These are phyloP conservation scores for Geosmithia flava DNA, from an alignment of 2,329 filamentous ascomycete genomes.

Conservation along the genomic window DNA sequence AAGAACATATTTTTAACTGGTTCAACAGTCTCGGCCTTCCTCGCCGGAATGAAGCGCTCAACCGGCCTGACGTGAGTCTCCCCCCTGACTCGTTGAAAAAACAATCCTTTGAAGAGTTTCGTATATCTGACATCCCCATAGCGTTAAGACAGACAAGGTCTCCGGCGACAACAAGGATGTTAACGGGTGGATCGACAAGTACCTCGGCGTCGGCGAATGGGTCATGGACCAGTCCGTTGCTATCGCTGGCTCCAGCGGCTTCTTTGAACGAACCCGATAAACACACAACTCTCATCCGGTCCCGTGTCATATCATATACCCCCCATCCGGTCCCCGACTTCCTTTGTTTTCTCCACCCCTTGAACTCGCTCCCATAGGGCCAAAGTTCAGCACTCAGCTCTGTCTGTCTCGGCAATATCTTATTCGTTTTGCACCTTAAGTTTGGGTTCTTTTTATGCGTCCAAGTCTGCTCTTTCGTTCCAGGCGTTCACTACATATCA, in stretches of 20 bases:
- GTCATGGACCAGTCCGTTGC: slow-evolving; percentile 97
- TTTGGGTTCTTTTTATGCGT: not conserved
- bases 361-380: no score
- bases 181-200: slow-evolving; percentile 83
- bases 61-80: slow-evolving; percentile 88
- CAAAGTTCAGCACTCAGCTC: no score
- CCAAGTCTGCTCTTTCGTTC: not conserved
- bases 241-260: slow-evolving; percentile 75
- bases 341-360: not conserved
- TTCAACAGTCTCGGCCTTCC: slow-evolving; percentile 72
- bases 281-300: not conserved
- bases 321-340: not conserved
- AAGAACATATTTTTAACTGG: not conserved
- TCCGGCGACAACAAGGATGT: slow-evolving; percentile 69
- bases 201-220: slow-evolving; percentile 91
- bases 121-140: slow-evolving; percentile 22
- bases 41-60: slow-evolving; percentile 93
- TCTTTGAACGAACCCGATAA: slow-evolving; percentile 82
- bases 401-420: not conserved
- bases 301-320: not conserved
- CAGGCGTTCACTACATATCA: not conserved
- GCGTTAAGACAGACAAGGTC: slow-evolving; percentile 78
- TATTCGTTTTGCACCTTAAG: not conserved
- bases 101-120: not conserved
- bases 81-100: not conserved